phyloP scores from a whole-genome alignment of 352 stramenopile species.

The Globisporangium ultimum region DNA sequence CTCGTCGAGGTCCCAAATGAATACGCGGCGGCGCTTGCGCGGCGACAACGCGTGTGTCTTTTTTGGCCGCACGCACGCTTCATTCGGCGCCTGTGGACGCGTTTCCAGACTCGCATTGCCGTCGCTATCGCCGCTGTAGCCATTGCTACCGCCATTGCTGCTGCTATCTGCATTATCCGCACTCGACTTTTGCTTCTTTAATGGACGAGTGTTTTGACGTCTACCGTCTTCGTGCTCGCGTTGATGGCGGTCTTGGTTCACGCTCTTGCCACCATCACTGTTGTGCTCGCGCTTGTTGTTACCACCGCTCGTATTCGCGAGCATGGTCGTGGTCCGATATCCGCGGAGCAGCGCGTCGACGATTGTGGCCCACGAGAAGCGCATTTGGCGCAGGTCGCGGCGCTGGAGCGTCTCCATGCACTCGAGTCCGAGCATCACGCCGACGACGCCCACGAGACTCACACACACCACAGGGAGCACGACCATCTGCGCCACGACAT shows the following conservation, averaged over 20 bases:
- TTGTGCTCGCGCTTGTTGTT: too few relatives aligned
- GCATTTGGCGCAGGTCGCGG: constrained; percentile 8
- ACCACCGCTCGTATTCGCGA: too few relatives aligned
- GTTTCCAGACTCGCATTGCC: not conserved
- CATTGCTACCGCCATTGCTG: not conserved
- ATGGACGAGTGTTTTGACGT: too few relatives aligned
- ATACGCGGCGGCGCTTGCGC: constrained; percentile 33
- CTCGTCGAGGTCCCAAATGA: constrained; percentile 85
- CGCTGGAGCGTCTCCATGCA: constrained; percentile 53
- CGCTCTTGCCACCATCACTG: too few relatives aligned
- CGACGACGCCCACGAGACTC: constrained; percentile 56
- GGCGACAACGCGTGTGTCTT: not conserved
- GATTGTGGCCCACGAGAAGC: not conserved
- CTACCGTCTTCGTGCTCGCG: too few relatives aligned
- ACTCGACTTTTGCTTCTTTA: too few relatives aligned
- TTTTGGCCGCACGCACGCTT: not conserved
- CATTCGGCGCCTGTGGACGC: not conserved
- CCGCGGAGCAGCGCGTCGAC: not conserved
- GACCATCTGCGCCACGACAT: constrained; percentile 45
- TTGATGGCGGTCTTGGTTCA: too few relatives aligned
- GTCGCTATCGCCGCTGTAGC: not conserved
- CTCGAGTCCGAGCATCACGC: constrained; percentile 47
- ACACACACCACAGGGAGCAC: constrained; percentile 62
- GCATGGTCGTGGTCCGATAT: too few relatives aligned
- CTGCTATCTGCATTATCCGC: not conserved